Evolutionary conservation across 2,329 filamentous ascomycete species (phyloP), one percentile per base, ranked within the genome.

Genomic region (Decorospora gaudefroyi): DNA sequence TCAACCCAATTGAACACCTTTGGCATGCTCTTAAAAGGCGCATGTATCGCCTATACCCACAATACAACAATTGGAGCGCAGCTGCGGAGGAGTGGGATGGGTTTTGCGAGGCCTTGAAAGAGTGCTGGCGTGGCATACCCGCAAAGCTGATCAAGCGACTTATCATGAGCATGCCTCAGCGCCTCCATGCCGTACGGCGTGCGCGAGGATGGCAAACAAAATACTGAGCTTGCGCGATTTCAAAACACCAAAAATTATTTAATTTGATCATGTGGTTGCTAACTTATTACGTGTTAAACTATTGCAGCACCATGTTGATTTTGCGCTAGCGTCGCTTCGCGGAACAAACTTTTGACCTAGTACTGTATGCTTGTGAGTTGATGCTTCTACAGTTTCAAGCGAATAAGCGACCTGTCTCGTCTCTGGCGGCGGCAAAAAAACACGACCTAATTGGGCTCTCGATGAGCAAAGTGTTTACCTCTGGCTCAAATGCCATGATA

Each of bases 1-100:
- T 66, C 11, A 64, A 66, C 35, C 58, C 48, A 16, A 67, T 68
- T 49, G 47, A 68, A 39, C 43, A 65, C 44, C 33, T 62, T 19
- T 65, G 42, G 54, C 35, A 29, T 30, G 9, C 29, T 2, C 44
- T 65, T 6, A 65, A 67, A 40, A 48, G 53, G 32, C 22, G 43
- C 13, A 42, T 61, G 22, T 47, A 52, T 26, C 30, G 51, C 21
- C 25, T 53, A 4, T 43, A 53, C 28, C 53, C 45, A 13, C 46
- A 60, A 17, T 41, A 64, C 27, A 39, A 50, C 13, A 40, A 46
- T 28, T 39, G 46, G 9, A 32, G 29, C 17, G 36, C 29, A 17
- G 28, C 32, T 13, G 19, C 43, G 41, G 33, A 44, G 7, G 30
- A 47, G 31, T 48, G 36, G 40, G 51, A 51, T 31, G 21, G 31